A percentile compares a stretch with the other conserved stretches of the same genome.
phyloP scores from a whole-genome alignment of 1,139 yeast genomes.

The Yamadazyma trypodendri region DNA sequence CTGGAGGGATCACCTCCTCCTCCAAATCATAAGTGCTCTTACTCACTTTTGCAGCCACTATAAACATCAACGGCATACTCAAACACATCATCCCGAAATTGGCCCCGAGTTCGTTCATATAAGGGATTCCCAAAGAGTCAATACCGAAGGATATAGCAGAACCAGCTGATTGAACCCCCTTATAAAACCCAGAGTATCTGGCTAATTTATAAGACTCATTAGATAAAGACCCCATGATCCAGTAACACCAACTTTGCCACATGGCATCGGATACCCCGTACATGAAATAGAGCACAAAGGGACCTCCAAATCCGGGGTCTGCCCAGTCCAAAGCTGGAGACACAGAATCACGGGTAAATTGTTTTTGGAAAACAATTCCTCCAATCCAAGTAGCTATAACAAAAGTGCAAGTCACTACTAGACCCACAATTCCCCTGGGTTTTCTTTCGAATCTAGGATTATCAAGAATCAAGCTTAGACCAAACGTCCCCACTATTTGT shows the following conservation, averaged over 20 bases:
- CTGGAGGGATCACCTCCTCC: constrained; percentile 11
- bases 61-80: constrained; percentile 14
- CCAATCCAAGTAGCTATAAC: constrained; percentile 60
- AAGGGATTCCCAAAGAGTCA: constrained; percentile 45
- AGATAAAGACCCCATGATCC: constrained; percentile 58
- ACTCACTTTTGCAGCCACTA: constrained; percentile 10
- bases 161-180: constrained; percentile 64
- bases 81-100: constrained; percentile 13
- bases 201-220: constrained; percentile 56
- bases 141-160: constrained; percentile 61
- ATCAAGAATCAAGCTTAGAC: constrained; percentile 41
- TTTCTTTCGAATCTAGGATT: constrained; percentile 37
- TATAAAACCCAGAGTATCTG: constrained; percentile 58
- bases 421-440: constrained; percentile 47
- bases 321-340: constrained; percentile 38
- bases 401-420: constrained; percentile 35
- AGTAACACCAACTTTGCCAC: constrained; percentile 55
- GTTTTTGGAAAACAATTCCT: constrained; percentile 47
- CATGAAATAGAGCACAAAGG: constrained; percentile 57
- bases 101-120: constrained; percentile 21
- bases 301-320: constrained; percentile 48
- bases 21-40: constrained; percentile 9
- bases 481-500: constrained; percentile 59
- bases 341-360: constrained; percentile 15
- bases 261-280: constrained; percentile 57